These are phyloP conservation scores for Tuber magnatum DNA, from an alignment of 495 filamentous ascomycete species.

Conservation along the genomic window DNA sequence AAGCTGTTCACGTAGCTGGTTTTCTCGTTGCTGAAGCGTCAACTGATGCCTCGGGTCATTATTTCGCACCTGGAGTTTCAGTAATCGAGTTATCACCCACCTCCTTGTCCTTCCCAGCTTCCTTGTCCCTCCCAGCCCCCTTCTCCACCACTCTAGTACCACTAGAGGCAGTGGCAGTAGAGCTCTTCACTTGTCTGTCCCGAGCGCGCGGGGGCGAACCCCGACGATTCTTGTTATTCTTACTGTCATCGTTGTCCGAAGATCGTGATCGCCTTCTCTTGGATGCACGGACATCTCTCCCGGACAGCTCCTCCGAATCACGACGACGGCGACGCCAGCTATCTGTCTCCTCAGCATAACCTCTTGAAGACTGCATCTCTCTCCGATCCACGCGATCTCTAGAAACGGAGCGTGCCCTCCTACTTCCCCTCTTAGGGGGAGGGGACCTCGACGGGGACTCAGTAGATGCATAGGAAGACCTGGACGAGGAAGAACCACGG, in stretches of 20 bases:
- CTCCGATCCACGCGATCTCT: conserved; percentile 31
- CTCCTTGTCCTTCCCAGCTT: conserved; percentile 26
- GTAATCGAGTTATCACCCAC: conserved; percentile 26
- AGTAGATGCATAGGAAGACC: conserved; percentile 36
- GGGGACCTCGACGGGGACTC: conserved; percentile 35
- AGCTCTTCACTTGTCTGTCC: not conserved
- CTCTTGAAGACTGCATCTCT: conserved; percentile 32
- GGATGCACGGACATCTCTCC: conserved; percentile 10
- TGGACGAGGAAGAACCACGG: conserved; percentile 27
- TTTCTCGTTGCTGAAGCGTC: conserved; percentile 47
- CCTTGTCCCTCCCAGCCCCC: conserved; percentile 23
- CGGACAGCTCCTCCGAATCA: conserved; percentile 17
- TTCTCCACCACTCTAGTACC: conserved; percentile 22
- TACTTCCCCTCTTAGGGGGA: conserved; percentile 21
- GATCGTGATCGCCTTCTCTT: conserved; percentile 31
- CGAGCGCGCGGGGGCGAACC: not conserved
- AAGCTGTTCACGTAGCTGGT: conserved; percentile 58
- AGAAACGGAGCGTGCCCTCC: conserved; percentile 31
- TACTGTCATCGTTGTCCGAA: conserved; percentile 18
- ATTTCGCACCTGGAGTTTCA: conserved; percentile 23
- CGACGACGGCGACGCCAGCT: conserved; percentile 24
- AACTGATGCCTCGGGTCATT: conserved; percentile 29
- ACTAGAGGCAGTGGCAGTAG: not conserved
- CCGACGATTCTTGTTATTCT: conserved; percentile 12
- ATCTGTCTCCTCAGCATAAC: conserved; percentile 36